These are phyloP conservation scores for Closterium sp. DNA, from an alignment of 139 green algal species.

Conservation along the genomic window DNA sequence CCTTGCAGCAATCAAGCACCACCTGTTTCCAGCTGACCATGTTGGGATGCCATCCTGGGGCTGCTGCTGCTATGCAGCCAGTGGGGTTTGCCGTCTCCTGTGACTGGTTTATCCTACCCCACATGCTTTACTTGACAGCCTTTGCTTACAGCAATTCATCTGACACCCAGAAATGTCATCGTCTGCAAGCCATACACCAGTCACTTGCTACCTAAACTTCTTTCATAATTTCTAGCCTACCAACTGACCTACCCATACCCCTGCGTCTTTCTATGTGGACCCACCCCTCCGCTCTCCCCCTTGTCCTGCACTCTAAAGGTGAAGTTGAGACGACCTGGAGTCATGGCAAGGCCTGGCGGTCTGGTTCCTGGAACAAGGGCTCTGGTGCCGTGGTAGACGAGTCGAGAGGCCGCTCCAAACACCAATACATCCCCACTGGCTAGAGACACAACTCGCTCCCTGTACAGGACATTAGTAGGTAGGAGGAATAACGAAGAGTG, in stretches of 20 bases:
- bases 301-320: constrained; percentile 29
- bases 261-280: not conserved
- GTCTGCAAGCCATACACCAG: too few species aligned
- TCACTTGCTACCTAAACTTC: too few species aligned
- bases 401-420: constrained; percentile 30
- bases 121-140: too few species aligned
- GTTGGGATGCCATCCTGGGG: too few species aligned
- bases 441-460: constrained; percentile 11
- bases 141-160: too few species aligned
- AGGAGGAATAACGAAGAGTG: not conserved
- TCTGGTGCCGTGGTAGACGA: constrained; percentile 30
- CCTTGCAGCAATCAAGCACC: not conserved
- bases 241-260: too few species aligned
- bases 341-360: constrained; percentile 14
- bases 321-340: constrained; percentile 36
- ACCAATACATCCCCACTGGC: constrained; percentile 35
- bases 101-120: too few species aligned
- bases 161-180: too few species aligned
- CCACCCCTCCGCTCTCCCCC: not conserved
- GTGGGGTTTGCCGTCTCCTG: too few species aligned
- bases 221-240: too few species aligned
- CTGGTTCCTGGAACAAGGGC: not conserved
- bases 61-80: too few species aligned
- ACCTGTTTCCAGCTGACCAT: too few species aligned
- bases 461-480: constrained; percentile 7